These are phyloP conservation scores for Crassisporium funariophilum DNA, from an alignment of 768 basidiomycete species.

Conservation along the genomic window DNA sequence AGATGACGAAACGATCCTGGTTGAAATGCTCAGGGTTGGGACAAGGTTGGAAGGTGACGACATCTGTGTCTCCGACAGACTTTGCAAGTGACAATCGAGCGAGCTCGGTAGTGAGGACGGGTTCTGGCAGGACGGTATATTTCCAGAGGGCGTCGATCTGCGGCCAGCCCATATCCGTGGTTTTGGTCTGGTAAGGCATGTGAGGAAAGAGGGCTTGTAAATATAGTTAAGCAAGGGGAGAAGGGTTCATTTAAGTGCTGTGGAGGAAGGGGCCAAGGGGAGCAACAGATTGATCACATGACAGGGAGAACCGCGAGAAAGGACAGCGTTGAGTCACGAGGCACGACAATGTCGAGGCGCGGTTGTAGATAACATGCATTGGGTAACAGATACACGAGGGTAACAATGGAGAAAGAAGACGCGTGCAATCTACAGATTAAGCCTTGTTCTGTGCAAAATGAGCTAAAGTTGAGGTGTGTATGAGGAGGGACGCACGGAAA, in stretches of 20 bases:
- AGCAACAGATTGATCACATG: no score
- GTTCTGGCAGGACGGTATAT: conserved; percentile 45
- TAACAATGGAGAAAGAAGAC: conserved; percentile 6
- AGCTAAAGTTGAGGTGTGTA: conserved; percentile 1
- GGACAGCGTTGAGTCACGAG: no score
- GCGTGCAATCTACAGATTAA: conserved; percentile 12
- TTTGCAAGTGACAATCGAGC: conserved; percentile 36
- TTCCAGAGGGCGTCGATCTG: conserved; percentile 32
- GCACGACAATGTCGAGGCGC: no score
- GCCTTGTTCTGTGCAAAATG: conserved; percentile 17
- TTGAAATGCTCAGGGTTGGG: conserved; percentile 37
- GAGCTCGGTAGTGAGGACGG: conserved; percentile 42
- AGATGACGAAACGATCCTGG: conserved; percentile 49
- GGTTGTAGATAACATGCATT: not conserved
- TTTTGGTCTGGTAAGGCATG: conserved; percentile 21
- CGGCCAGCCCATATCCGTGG: conserved; percentile 40
- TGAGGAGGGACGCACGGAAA: conserved; percentile 19
- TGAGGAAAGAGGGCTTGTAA: no score
- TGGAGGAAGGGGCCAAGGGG: no score
- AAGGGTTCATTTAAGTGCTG: no score
- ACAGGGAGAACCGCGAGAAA: no score
- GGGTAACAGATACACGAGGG: conserved; percentile 16
- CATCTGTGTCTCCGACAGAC: conserved; percentile 36
- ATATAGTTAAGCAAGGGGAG: no score
- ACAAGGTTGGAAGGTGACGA: conserved; percentile 50